phyloP scores from a whole-genome alignment of 1,284 basidiomycete species.

The Apiotrichum veenhuisii region DNA sequence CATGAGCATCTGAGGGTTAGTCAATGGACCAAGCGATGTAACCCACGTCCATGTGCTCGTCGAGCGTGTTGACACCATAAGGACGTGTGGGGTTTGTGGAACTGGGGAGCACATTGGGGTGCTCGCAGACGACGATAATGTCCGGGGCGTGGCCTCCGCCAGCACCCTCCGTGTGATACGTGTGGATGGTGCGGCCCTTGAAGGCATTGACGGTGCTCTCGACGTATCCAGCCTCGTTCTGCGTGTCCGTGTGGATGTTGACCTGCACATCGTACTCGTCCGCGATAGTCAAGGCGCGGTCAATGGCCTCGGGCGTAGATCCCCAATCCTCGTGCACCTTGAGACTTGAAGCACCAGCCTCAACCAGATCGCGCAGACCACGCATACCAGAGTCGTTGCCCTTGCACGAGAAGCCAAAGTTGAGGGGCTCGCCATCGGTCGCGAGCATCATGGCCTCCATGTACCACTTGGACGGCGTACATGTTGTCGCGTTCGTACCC shows the following conservation, averaged over 20 bases:
- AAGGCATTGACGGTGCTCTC: conserved; percentile 85
- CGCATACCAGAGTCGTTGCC: conserved; percentile 81
- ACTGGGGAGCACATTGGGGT: conserved; percentile 87
- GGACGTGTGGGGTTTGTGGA: conserved; percentile 98
- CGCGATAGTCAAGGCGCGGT: conserved; percentile 71
- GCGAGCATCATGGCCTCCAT: conserved; percentile 83
- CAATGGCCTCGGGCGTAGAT: conserved; percentile 79
- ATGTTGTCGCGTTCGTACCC: conserved; percentile 90
- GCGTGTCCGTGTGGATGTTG: conserved; percentile 95
- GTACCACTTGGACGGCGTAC: conserved; percentile 83
- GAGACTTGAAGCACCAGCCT: conserved; percentile 82
- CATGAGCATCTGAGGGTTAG: conserved; percentile 78
- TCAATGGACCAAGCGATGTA: neutral
- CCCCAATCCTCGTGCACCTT: conserved; percentile 99
- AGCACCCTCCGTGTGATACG: conserved; percentile 94
- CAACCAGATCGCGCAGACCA: conserved; percentile 73
- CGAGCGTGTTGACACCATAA: conserved; percentile 85
- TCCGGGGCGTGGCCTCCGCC: conserved; percentile 97
- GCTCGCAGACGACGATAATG: conserved; percentile 91
- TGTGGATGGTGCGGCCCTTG: conserved; percentile 88
- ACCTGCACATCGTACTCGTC: conserved; percentile 95
- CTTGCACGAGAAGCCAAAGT: conserved; percentile 89
- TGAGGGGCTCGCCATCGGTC: conserved; percentile 83
- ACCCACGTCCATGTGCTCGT: conserved; percentile 92
- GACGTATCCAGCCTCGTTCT: conserved; percentile 77